Evolutionary conservation across 2,329 filamentous ascomycete genomes (phyloP).

Genomic region (Botrytis cinerea): DNA sequence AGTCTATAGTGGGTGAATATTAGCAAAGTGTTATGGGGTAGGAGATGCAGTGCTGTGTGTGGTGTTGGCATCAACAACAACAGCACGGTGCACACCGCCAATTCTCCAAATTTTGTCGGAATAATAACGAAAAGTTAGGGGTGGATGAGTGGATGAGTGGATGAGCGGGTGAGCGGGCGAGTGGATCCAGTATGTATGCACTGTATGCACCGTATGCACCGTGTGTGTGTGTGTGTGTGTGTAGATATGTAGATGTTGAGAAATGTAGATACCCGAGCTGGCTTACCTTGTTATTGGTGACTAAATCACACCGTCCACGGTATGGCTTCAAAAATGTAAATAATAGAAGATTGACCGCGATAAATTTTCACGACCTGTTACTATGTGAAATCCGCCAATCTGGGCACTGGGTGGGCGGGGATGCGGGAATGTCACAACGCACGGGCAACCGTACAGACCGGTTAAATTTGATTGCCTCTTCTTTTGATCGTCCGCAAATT

Average conservation of each 20-base stretch:
- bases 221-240: background rate
- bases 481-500: constrained; percentile 17
- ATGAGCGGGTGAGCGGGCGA: background rate
- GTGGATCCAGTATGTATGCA: constrained; percentile 20
- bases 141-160: constrained; percentile 20
- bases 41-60: constrained; percentile 18
- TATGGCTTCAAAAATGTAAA: constrained; percentile 18
- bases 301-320: background rate
- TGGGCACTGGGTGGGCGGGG: constrained; percentile 34
- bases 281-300: constrained; percentile 31
- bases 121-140: constrained; percentile 20
- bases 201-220: background rate
- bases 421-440: constrained; percentile 34
- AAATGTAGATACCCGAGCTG: constrained; percentile 36
- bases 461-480: constrained; percentile 30
- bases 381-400: constrained; percentile 35
- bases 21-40: constrained; percentile 25
- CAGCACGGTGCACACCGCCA: constrained; percentile 35
- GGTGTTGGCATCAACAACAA: constrained; percentile 19
- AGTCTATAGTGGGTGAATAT: constrained; percentile 21
- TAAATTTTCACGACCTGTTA: constrained; percentile 31
- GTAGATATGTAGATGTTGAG: constrained; percentile 26
- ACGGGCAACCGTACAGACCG: constrained; percentile 37
- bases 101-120: constrained; percentile 29
- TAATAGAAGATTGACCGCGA: background rate